Conservation (phyloP, 1,284 basidiomycete species). For the Sparassis latifolia region DNA sequence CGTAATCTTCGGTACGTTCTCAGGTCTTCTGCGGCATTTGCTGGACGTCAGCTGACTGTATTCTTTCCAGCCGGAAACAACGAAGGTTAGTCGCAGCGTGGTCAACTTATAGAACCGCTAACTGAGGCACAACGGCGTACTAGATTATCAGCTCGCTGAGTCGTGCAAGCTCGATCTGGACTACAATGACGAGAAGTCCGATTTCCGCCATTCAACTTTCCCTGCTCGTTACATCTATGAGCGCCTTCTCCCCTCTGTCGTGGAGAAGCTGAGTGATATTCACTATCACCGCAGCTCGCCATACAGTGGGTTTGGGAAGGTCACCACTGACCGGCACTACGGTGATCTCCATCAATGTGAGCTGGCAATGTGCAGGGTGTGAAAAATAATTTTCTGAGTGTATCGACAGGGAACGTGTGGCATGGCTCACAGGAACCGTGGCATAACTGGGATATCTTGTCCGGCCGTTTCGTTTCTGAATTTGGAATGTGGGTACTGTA, state of each 20-base stretch:
- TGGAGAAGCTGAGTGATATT: constrained; percentile 56
- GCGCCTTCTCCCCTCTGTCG: constrained; percentile 67
- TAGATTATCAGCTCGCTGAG: constrained; percentile 82
- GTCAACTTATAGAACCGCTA: neutral
- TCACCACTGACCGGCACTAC: constrained; percentile 66
- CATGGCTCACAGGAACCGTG: constrained; percentile 84
- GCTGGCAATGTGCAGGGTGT: constrained; percentile 14
- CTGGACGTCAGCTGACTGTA: neutral
- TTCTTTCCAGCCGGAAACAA: constrained; percentile 75
- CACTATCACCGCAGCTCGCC: constrained; percentile 82
- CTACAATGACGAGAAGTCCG: constrained; percentile 74
- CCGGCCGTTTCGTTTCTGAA: constrained; percentile 85
- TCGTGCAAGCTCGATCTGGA: constrained; percentile 68
- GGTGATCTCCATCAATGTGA: constrained; percentile 86
- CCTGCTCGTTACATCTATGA: constrained; percentile 88
- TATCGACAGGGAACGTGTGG: constrained; percentile 77
- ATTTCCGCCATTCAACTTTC: constrained; percentile 80
- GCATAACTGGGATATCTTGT: constrained; percentile 83
- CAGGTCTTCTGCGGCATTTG: too few species aligned
- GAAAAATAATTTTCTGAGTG: constrained; percentile 2
- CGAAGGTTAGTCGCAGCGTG: constrained; percentile 44
- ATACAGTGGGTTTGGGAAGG: constrained; percentile 75
- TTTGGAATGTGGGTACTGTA: constrained; percentile 68
- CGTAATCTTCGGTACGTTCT: constrained; percentile 68
- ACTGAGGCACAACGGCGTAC: neutral